Conservation (phyloP, 1,139 yeast genomes). For the Suhomyces bolitotheri region DNA sequence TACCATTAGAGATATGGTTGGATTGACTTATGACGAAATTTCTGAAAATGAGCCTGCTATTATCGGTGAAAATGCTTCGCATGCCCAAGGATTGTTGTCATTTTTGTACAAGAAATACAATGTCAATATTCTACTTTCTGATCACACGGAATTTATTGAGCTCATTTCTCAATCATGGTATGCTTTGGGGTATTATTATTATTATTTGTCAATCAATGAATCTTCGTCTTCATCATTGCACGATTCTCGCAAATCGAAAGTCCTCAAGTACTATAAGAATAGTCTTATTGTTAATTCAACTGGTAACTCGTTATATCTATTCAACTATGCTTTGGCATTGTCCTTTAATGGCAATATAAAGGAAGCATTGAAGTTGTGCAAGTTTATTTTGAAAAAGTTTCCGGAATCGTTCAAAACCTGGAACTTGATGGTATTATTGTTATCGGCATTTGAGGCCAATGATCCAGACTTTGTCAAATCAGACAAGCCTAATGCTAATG, state of each 20-base stretch:
- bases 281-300: conserved; percentile 43
- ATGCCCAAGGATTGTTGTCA: conserved; percentile 22
- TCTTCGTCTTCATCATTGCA: conserved; percentile 27
- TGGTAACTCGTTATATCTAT: conserved; percentile 33
- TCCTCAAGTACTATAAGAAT: conserved; percentile 35
- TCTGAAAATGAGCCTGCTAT: conserved; percentile 6
- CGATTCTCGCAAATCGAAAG: conserved; percentile 18
- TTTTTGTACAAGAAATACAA: conserved; percentile 43
- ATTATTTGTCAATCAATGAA: conserved; percentile 31
- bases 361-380: conserved; percentile 40
- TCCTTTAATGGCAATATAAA: conserved; percentile 30
- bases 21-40: conserved; percentile 25
- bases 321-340: conserved; percentile 41
- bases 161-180: conserved; percentile 42
- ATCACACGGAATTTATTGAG: conserved; percentile 32
- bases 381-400: conserved; percentile 43
- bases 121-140: conserved; percentile 32
- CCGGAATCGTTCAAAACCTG: conserved; percentile 50
- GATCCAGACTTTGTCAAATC: conserved; percentile 21
- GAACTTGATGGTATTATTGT: conserved; percentile 42
- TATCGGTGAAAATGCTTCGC: conserved; percentile 6
- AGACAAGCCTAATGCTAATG: conserved; percentile 2
- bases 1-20: conserved; percentile 25
- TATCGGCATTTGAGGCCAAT: conserved; percentile 30
- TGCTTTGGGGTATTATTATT: conserved; percentile 37